Evolutionary conservation across 805 yeast genomes (phyloP).

Genomic region (Candida sphagnicola): DNA sequence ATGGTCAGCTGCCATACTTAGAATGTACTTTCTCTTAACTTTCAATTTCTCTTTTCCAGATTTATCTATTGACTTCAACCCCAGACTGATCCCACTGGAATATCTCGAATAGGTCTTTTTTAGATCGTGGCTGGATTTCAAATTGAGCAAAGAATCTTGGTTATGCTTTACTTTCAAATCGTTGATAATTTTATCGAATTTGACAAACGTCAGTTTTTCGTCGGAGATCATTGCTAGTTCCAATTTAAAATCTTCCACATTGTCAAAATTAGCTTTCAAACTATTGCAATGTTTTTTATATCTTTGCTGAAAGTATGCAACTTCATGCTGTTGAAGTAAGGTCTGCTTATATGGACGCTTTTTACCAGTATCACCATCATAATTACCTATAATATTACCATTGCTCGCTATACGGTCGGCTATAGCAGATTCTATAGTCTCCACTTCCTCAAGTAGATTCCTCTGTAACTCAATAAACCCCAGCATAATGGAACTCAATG

Average conservation of each 20-base stretch:
- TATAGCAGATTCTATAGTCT: conserved; percentile 65
- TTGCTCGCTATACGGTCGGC: conserved; percentile 58
- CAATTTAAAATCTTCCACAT: conserved; percentile 5
- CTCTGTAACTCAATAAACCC: conserved; percentile 33
- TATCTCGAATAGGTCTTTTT: conserved; percentile 18
- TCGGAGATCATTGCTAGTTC: conserved; percentile 14
- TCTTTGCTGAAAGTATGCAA: conserved; percentile 46
- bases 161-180: conserved; percentile 6
- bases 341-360: conserved; percentile 49
- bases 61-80: conserved; percentile 8
- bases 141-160: conserved; percentile 5
- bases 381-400: conserved; percentile 47
- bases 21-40: conserved; percentile 32
- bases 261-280: conserved; percentile 4
- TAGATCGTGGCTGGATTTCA: conserved; percentile 8
- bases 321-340: conserved; percentile 64
- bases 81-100: conserved; percentile 13
- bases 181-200: conserved; percentile 12
- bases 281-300: conserved; percentile 25
- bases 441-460: conserved; percentile 56
- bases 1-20: conserved; percentile 49
- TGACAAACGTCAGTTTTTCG: conserved; percentile 8
- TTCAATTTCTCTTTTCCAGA: conserved; percentile 15
- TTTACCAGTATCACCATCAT: too few species aligned
- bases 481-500: too few species aligned